Base-by-base conservation (phyloP, 176 grass and related monocot genomes). In the Chloris gayana region DNA sequence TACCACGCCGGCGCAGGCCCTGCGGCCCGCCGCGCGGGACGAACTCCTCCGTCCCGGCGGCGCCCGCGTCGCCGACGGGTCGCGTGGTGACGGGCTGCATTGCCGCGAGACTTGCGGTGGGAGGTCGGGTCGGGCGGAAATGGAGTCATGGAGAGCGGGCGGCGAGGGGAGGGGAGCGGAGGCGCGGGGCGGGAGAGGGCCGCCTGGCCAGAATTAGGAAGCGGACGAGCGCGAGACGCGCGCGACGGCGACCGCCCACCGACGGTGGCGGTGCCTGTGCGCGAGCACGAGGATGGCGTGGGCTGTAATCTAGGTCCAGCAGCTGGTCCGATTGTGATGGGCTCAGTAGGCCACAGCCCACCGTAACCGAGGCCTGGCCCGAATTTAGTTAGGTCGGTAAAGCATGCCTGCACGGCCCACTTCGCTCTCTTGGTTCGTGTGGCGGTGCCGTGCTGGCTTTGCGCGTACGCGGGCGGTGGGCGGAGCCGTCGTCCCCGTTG, bases 1-100 rank as follows among this genome's bases (percentile, higher is more conserved):
- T 42, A 8, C 56, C 6, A 42, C 85, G 85, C 14, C 69, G 81
- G 51, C 85, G 85, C 19, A 89, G 82, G 56, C 78, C 67, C 30
- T 69, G 71, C 21, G 62, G 57, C 50, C 59, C 59, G 30, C 56
- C 75, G 34, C 37, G 62, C 1, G 80, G 69, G 38, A 81, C 32
- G 79, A 86, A 60, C 1, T 45, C 69, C 54, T 89, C 87, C 46
- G 46, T 14, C 76, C 84, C 75, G 14, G 34, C 50, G 39, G 60
- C 27, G 33, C 67, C 74, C 38, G 33, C 51, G 41, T 69, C 29
- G 34, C 67, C 75, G 51, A 37, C 51, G 22, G 77, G 41, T 30
- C 11, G 29, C 26, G 59, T 44, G 53, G 6, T 26, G 18, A 4
- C 10, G 35, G 5, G 64, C 35, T 81, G 65, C 87, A 89, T 89